Evolutionary conservation across 1,284 basidiomycete species (phyloP).

Genomic region (Cutaneotrichosporon cyanovorans): DNA sequence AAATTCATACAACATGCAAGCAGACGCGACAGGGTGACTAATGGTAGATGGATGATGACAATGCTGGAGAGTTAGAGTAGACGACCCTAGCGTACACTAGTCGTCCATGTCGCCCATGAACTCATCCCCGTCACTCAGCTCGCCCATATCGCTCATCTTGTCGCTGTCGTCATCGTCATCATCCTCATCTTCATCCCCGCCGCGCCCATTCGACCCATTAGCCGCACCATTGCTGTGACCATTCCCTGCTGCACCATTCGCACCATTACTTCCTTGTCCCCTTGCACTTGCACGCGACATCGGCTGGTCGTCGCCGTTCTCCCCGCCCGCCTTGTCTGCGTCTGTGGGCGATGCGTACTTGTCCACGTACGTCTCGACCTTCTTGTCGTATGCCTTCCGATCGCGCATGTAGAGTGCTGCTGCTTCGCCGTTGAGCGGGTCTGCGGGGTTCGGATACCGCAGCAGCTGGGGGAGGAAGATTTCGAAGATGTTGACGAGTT

Average conservation of each 20-base stretch:
- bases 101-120: slow-evolving; percentile 38
- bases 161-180: slow-evolving; percentile 58
- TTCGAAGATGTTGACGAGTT: slow-evolving; percentile 99
- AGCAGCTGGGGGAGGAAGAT: slow-evolving; percentile 94
- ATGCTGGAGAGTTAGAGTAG: not conserved
- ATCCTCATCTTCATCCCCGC: slow-evolving; percentile 63
- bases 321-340: slow-evolving; percentile 41
- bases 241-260: slow-evolving; percentile 10
- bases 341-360: slow-evolving; percentile 47
- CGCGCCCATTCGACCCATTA: slow-evolving; percentile 37
- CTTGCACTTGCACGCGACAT: slow-evolving; percentile 9
- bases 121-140: slow-evolving; percentile 68
- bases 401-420: slow-evolving; percentile 94
- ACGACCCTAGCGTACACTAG: slow-evolving; percentile 18
- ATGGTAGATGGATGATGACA: no score
- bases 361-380: slow-evolving; percentile 61
- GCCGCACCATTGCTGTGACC: slow-evolving; percentile 38
- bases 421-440: slow-evolving; percentile 95
- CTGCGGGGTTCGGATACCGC: slow-evolving; percentile 95
- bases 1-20: slow-evolving; percentile 5
- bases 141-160: slow-evolving; percentile 87
- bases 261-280: not conserved
- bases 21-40: not conserved
- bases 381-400: slow-evolving; percentile 85
- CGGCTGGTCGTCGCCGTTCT: slow-evolving; percentile 40